Evolutionary conservation across 106 monocot genomes (phyloP).

Genomic region (Vanilla planifolia): DNA sequence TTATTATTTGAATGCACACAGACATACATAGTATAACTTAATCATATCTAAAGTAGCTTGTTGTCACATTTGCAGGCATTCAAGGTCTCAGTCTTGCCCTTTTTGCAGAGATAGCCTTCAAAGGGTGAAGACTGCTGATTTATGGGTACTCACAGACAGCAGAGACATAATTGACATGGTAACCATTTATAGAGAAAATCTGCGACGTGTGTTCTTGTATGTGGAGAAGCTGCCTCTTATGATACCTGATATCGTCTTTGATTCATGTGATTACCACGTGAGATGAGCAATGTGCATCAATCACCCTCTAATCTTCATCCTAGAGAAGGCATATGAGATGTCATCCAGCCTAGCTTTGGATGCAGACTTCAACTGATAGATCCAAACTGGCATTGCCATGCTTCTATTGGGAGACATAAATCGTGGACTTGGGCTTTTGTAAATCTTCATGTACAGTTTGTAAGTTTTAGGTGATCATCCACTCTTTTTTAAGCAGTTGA

Average conservation of each 20-base stretch:
- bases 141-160: constrained; percentile 73
- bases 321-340: no score
- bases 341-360: no score
- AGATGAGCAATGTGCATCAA: constrained; percentile 24
- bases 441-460: no score
- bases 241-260: constrained; percentile 52
- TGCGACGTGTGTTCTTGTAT: constrained; percentile 76
- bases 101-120: constrained; percentile 92
- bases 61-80: constrained; percentile 75
- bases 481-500: no score
- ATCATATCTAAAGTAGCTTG: no score
- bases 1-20: no score
- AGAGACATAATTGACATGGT: constrained; percentile 63
- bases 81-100: constrained; percentile 86
- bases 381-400: no score
- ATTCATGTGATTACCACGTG: constrained; percentile 67
- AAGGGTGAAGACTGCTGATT: constrained; percentile 61
- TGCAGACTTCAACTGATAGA: no score
- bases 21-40: no score
- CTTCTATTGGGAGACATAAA: no score
- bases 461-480: no score
- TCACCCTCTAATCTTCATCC: neutral
- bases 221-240: constrained; percentile 81
- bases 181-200: constrained; percentile 65
- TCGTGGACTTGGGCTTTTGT: no score